A percentile compares a stretch with the other conserved stretches of the same genome.
These are phyloP conservation scores for Parafenestella ontariensis DNA, from an alignment of 2,329 filamentous ascomycete genomes.

Conservation along the genomic window DNA sequence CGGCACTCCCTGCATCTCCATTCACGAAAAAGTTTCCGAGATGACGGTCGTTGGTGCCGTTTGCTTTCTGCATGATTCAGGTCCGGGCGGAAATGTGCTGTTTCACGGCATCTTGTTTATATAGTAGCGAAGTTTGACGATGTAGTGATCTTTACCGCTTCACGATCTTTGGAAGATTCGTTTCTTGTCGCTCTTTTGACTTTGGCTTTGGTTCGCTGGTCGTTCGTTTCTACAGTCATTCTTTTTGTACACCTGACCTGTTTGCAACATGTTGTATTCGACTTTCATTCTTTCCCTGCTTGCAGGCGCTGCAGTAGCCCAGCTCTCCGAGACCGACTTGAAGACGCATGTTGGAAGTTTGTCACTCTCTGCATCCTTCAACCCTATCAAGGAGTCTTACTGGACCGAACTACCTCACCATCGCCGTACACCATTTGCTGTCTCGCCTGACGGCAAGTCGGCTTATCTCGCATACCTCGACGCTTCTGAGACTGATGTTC, in stretches of 20 bases:
- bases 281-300: slow-evolving; percentile 43
- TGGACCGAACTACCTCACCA: slow-evolving; percentile 69
- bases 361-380: slow-evolving; percentile 60
- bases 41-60: slow-evolving; percentile 20
- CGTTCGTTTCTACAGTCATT: slow-evolving; percentile 42
- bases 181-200: slow-evolving; percentile 30
- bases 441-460: slow-evolving; percentile 64
- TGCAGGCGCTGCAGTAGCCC: slow-evolving; percentile 43
- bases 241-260: slow-evolving; percentile 28
- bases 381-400: slow-evolving; percentile 66
- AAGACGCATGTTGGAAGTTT: slow-evolving; percentile 54
- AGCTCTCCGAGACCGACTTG: slow-evolving; percentile 52
- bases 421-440: slow-evolving; percentile 67
- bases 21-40: slow-evolving; percentile 23
- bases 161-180: slow-evolving; percentile 31
- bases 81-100: slow-evolving; percentile 26
- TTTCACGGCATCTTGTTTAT: slow-evolving; percentile 29
- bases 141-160: slow-evolving; percentile 19
- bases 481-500: slow-evolving; percentile 61
- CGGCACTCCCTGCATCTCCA: slow-evolving; percentile 19
- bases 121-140: slow-evolving; percentile 20
- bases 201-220: slow-evolving; percentile 37
- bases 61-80: slow-evolving; percentile 18
- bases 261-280: slow-evolving; percentile 41
- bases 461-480: slow-evolving; percentile 69